A percentile compares a stretch with the other conserved stretches of the same genome.
These are phyloP conservation scores for Suillus subaureus DNA, from an alignment of 768 basidiomycete genomes.

Conservation along the genomic window DNA sequence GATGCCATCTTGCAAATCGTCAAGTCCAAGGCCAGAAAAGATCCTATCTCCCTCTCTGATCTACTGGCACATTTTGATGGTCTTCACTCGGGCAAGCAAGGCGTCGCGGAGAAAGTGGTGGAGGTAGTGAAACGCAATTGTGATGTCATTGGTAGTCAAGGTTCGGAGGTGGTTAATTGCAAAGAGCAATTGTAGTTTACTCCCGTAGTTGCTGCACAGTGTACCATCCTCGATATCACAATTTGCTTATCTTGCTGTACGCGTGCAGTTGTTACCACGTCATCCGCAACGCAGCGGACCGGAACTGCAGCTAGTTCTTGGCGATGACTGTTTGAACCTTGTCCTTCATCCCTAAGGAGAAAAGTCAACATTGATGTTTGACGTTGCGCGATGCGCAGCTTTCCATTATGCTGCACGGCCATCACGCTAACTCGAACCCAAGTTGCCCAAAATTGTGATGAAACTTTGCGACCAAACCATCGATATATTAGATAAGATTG, in stretches of 20 bases:
- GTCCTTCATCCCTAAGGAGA: constrained; percentile 12
- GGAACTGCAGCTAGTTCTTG: neutral
- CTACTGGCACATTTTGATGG: constrained; percentile 26
- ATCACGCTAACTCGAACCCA: constrained; percentile 13
- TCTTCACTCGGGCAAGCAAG: constrained; percentile 43
- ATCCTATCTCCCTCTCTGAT: constrained; percentile 29
- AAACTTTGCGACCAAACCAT: neutral
- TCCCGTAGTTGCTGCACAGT: neutral
- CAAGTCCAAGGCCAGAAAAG: constrained; percentile 41
- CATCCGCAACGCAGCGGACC: neutral
- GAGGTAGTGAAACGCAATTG: constrained; percentile 78
- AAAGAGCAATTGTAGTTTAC: constrained; percentile 18
- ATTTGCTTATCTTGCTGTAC: constrained; percentile 7
- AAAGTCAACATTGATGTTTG: constrained; percentile 29
- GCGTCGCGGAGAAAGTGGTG: constrained; percentile 73
- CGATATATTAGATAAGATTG: neutral
- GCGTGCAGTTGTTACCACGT: neutral
- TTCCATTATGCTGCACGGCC: constrained; percentile 23
- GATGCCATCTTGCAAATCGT: constrained; percentile 68
- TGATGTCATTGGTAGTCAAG: constrained; percentile 54
- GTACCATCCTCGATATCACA: constrained; percentile 2
- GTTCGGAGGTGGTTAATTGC: constrained; percentile 25
- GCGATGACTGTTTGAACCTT: constrained; percentile 13
- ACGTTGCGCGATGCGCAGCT: constrained; percentile 27
- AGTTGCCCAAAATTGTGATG: constrained; percentile 19